Base-by-base conservation (phyloP, 495 filamentous ascomycete species). In the Lepidopterella palustris region DNA sequence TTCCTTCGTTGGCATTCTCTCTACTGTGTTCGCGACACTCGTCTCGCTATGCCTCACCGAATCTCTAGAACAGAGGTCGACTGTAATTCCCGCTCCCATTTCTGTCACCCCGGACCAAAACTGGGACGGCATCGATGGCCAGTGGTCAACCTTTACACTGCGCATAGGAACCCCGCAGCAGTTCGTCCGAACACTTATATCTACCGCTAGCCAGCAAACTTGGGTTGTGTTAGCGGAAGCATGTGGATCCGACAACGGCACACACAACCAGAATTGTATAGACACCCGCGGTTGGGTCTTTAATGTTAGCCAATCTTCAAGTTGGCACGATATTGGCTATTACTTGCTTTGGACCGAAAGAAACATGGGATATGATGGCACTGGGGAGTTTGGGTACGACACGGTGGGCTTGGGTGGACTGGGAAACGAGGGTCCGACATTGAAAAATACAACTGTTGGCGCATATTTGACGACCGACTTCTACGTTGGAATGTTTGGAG, bases 401-500 rank as follows among this genome's bases (percentile, higher is more conserved):
- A 79, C 75, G 1, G 50, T 84, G 11, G 76, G 76, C 1, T 59
- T 84, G 2, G 79, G 80, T 21, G 71, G 58, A 61, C 70, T 53
- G 26, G 71, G 69, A 10, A 66, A 65, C 29, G 68, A 65, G 42
- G 77, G 78, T 23, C 76, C 79, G 0, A 70, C 70, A 15, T 59
- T 83, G 24, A 60, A 71, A 5, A 71, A 79, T 62, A 76, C 79
- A 52, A 72, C 75, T 8, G 71, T 85, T 21, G 77, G 70, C n/a
- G 76, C 66, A 3, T 70, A 81, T 23, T 72, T 73, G 3, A 57
- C 74, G 13, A 67, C 76, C 8, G 72, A 78, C 32, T 79, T 82
- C 55, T 83, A 81, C 67, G 65, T 84, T 60, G 79, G 68, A 25
- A 69, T 78, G 28, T 77, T 85, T 58, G 83, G 82, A n/a, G 68